Evolutionary conservation across 139 green algal genomes (phyloP).

Genomic region (Coccomyxa sp.): DNA sequence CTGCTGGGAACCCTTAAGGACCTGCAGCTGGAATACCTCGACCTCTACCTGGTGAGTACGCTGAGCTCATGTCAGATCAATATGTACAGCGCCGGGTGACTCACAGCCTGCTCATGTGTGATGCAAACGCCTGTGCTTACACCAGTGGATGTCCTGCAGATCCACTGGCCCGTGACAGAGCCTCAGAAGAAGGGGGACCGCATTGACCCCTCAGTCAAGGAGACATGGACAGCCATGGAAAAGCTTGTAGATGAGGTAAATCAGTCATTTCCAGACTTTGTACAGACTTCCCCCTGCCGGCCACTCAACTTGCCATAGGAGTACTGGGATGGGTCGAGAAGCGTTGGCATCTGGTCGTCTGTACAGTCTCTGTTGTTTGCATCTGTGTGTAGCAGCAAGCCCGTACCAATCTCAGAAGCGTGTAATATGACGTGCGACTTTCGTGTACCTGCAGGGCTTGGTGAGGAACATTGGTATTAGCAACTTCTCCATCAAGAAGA

Average conservation of each 20-base stretch:
- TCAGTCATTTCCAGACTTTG: no score
- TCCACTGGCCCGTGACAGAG: slow-evolving; percentile 55
- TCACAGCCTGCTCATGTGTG: neutral
- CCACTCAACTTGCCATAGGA: no score
- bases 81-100: neutral
- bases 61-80: neutral
- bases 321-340: no score
- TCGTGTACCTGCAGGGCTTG: slow-evolving; percentile 37
- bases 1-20: slow-evolving; percentile 54
- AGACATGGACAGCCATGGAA: slow-evolving; percentile 29
- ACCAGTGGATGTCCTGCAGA: no score
- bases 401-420: no score
- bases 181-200: slow-evolving; percentile 36
- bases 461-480: slow-evolving; percentile 73
- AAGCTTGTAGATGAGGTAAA: slow-evolving; percentile 41
- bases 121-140: neutral
- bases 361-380: no score
- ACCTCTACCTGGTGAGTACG: slow-evolving; percentile 71
- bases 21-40: slow-evolving; percentile 79
- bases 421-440: no score
- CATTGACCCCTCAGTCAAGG: slow-evolving; percentile 46
- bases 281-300: neutral
- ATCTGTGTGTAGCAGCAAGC: no score
- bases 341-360: no score
- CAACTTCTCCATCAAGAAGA: slow-evolving; percentile 78